Base-by-base conservation (phyloP, 768 basidiomycete species). In the Ramaria rubella region DNA sequence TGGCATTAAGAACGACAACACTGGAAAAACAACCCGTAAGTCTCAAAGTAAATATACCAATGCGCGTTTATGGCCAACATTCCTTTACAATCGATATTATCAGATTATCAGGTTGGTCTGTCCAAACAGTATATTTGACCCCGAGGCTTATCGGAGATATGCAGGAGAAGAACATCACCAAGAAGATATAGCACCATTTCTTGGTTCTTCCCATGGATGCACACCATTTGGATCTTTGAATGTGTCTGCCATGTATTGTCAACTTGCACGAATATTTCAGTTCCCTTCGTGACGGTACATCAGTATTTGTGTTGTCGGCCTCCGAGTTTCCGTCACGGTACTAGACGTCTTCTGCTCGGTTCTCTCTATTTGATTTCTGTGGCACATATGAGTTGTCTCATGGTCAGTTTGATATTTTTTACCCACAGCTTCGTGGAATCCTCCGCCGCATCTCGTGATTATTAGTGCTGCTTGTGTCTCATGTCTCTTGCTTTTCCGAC, bases 1-100 rank as follows among this genome's bases (percentile, higher is more conserved):
- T 58, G 62, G 67, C 3, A 77, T 76, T 66, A 72, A 67, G 65
- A 77, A 77, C 45, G 68, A 71, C 49, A 73, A 74, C n/a, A 77
- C 74, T 4, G 68, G 70, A 5, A 77, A 76, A 64, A 63, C 48
- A 7, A 75, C 74, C 1, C 67, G 42, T 24, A 24, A 15, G 53
- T 54, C 7, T 19, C 30, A n/a, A n/a, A 19, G 2, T 8, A 45
- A 21, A 21, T 7, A 9, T 6, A 24, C 33, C 49, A 14, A 14
- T 29, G 24, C 26, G 14, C 27, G 5, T 19, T 15, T 26, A 27
- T 21, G 3, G 49, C 33, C 19, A 31, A 31, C n/a, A 12, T 33
- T 17, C 49, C 34, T 24, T 9, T 24, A 24, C 12, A 9, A 11
- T 46, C 12, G 9, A 14, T 7, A 36, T 24, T 21, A 17, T 23